Conservation (phyloP, 345 rosid species). For the Gynandropsis gynandra region DNA sequence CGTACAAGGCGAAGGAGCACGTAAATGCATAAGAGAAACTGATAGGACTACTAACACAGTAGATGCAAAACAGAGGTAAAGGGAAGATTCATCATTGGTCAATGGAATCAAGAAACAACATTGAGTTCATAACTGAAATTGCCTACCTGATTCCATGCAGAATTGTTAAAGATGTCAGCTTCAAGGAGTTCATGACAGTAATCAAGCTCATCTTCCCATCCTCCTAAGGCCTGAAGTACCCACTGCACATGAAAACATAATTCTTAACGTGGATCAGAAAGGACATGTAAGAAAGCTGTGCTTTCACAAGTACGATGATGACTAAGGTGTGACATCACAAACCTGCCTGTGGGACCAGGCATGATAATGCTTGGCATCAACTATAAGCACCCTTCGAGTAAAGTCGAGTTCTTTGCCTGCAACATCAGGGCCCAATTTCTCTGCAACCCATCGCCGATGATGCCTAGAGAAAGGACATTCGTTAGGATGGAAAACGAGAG, state of each 20-base stretch:
- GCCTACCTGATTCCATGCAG: constrained; percentile 94
- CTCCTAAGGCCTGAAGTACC: constrained; percentile 73
- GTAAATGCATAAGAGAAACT: neutral
- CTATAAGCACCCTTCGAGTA: constrained; percentile 46
- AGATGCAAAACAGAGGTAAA: constrained; percentile 3
- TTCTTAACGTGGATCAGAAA: constrained; percentile 11
- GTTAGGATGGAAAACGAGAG: constrained; percentile 1
- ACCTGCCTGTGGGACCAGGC: constrained; percentile 99
- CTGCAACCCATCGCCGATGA: constrained; percentile 95
- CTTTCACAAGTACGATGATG: neutral
- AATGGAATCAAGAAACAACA: too few relatives aligned
- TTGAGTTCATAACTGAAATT: too few relatives aligned
- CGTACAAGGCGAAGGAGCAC: neutral
- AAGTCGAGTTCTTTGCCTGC: constrained; percentile 56
- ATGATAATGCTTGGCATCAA: constrained; percentile 84
- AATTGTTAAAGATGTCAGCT: constrained; percentile 80
- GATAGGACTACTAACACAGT: neutral
- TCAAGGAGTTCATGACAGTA: constrained; percentile 64
- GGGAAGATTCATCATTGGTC: constrained; percentile 1
- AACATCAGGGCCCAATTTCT: constrained; percentile 65
- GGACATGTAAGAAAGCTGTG: constrained; percentile 2
- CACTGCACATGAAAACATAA: constrained; percentile 42
- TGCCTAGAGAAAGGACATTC: constrained; percentile 43
- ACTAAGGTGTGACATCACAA: constrained; percentile 27
- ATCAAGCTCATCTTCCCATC: constrained; percentile 87